Evolutionary conservation across 2,329 filamentous ascomycete genomes (phyloP), one percentile per base, ranked within the genome.

Genomic region (Clonostachys chloroleuca): DNA sequence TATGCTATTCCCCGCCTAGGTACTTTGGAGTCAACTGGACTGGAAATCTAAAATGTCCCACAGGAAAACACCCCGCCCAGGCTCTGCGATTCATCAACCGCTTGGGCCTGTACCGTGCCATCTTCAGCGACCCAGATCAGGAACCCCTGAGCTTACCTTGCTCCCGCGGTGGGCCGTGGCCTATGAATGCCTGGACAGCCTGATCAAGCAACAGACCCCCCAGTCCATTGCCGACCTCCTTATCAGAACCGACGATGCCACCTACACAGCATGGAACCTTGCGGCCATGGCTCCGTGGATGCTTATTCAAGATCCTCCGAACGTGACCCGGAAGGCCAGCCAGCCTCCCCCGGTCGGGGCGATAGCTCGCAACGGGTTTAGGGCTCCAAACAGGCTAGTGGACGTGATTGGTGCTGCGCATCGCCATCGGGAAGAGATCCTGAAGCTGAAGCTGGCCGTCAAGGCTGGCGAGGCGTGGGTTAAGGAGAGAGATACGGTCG

Each of bases 191-290:
- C 70, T 94, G 1, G 65, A 78, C 13, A 62, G 69, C 14, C 63
- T 89, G 13, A 58, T 68, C 18, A 56, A 57, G 14, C 71, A 73
- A 36, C 63, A 60, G 41, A 69, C 63, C 3, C 69, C 72, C 2
- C 70, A 70, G 1, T 75, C 77, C 14, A 68, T 80, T 53, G 73
- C 77, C 48, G 56, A 72, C 30, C 58, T 74, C 3, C 73, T 95
- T 2, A 65, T 91, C 10, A 75, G 74, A 13, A 80, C 82, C 45
- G 67, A 79, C 1, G 81, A 88, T 44, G 85, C 86, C 16, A 61
- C 67, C n/a, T 92, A 87, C 61, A 71, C 86, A 41, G 80, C 86
- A 7, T 96, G 92, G 91, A 71, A 87, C 16, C 74, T 95, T 17
- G 81, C 84, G 3, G 84, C 89, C 6, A 65, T 95, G 20, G 77